These are phyloP conservation scores for Candida ovalis DNA, from an alignment of 805 yeast genomes.

Conservation along the genomic window DNA sequence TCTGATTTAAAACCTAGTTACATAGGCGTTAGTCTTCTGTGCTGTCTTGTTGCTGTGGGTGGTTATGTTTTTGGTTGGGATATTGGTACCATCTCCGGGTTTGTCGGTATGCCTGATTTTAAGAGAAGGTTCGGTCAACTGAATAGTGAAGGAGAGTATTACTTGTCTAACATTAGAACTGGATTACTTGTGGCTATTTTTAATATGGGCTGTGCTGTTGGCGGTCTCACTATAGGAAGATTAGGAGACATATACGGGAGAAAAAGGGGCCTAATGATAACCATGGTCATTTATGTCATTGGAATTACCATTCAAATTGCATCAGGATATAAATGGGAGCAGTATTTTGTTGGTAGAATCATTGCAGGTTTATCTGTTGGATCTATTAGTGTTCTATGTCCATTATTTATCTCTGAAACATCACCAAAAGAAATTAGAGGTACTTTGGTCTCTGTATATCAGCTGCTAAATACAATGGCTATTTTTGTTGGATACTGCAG, in stretches of 20 bases:
- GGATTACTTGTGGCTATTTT: slow-evolving; percentile 68
- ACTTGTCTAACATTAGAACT: slow-evolving; percentile 48
- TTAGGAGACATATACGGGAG: slow-evolving; percentile 59
- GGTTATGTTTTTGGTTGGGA: slow-evolving; percentile 77
- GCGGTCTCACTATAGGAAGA: slow-evolving; percentile 57
- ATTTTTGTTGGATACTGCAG: slow-evolving; percentile 67
- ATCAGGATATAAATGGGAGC: slow-evolving; percentile 55
- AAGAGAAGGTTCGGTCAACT: slow-evolving; percentile 47
- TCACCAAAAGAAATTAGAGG: slow-evolving; percentile 72
- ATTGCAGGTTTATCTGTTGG: slow-evolving; percentile 56
- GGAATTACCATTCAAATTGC: slow-evolving; percentile 61
- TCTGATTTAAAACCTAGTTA: slow-evolving; percentile 9
- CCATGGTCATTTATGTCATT: slow-evolving; percentile 53
- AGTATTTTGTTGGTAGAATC: slow-evolving; percentile 59
- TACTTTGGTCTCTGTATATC: slow-evolving; percentile 64
- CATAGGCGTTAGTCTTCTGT: slow-evolving; percentile 30
- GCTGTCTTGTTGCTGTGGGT: slow-evolving; percentile 64
- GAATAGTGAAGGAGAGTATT: slow-evolving; percentile 35
- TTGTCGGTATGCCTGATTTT: slow-evolving; percentile 58
- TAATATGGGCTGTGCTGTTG: slow-evolving; percentile 69
- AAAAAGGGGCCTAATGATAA: slow-evolving; percentile 48
- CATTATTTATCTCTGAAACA: slow-evolving; percentile 62
- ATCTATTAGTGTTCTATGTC: slow-evolving; percentile 47
- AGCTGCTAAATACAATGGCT: slow-evolving; percentile 66
- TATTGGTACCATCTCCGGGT: slow-evolving; percentile 74